phyloP scores from a whole-genome alignment of 2,329 filamentous ascomycete genomes.

The Elsinoe australis region DNA sequence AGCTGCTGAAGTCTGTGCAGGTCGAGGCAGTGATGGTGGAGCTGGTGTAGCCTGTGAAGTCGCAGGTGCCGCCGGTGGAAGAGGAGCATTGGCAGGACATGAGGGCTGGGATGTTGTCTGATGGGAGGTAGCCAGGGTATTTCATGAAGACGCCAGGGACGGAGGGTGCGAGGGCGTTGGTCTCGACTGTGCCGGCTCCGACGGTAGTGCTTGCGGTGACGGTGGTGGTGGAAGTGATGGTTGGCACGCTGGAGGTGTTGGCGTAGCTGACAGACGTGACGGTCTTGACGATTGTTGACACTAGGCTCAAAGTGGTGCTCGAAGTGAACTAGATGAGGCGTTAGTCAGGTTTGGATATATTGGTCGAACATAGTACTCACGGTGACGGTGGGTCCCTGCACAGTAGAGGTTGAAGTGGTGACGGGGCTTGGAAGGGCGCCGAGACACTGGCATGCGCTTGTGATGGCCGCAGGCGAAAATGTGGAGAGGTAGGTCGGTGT shows the following conservation, averaged over 20 bases:
- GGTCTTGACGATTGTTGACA: constrained; percentile 4
- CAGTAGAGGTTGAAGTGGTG: neutral
- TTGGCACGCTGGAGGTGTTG: constrained; percentile 12
- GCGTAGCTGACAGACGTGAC: constrained; percentile 6
- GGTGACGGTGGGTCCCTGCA: neutral
- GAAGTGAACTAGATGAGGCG: neutral
- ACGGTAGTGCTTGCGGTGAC: neutral
- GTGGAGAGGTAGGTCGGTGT: neutral
- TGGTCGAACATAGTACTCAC: neutral
- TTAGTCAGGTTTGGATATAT: neutral
- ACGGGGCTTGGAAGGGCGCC: neutral
- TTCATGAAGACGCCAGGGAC: constrained; percentile 13
- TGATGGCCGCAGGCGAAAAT: neutral
- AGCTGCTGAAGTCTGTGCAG: neutral
- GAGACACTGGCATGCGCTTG: constrained; percentile 6
- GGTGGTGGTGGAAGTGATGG: constrained; percentile 4
- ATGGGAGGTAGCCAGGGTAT: constrained; percentile 4
- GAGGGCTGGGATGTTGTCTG: neutral
- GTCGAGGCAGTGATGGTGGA: neutral
- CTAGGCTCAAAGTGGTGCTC: neutral
- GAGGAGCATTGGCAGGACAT: constrained; percentile 6
- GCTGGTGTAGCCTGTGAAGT: neutral
- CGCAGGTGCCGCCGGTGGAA: constrained; percentile 1
- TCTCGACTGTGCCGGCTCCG: neutral
- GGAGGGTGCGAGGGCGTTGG: constrained; percentile 3